These are phyloP conservation scores for Mucor velutinosus DNA, from an alignment of 371 early-diverging fungal species.

Conservation along the genomic window DNA sequence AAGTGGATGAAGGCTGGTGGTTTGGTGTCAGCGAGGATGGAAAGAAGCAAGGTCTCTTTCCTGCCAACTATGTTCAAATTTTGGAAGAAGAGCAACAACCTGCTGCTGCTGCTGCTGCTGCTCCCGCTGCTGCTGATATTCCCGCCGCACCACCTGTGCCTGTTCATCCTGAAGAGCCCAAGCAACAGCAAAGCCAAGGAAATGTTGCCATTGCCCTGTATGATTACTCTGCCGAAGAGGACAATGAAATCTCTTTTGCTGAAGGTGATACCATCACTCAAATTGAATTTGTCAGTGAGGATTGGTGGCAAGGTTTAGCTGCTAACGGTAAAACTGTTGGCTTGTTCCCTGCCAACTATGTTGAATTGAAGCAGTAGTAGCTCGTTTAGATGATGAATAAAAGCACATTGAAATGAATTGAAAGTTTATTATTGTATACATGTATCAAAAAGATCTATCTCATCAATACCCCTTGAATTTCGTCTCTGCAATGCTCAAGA, in stretches of 20 bases:
- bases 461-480: constrained; percentile 5
- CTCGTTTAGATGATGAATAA: neutral
- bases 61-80: constrained; percentile 79
- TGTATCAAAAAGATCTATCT: too few relatives aligned
- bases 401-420: too few relatives aligned
- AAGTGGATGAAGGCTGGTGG: constrained; percentile 92
- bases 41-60: constrained; percentile 83
- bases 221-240: constrained; percentile 87
- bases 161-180: constrained; percentile 17
- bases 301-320: constrained; percentile 90
- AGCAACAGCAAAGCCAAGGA: constrained; percentile 19
- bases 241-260: constrained; percentile 83
- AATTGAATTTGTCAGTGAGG: constrained; percentile 83
- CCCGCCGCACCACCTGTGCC: constrained; percentile 13
- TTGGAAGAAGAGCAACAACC: constrained; percentile 41
- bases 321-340: constrained; percentile 60
- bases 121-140: constrained; percentile 11
- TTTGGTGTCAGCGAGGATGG: constrained; percentile 80
- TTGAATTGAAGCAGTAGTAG: constrained; percentile 42
- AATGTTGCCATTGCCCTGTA: constrained; percentile 72
- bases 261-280: constrained; percentile 78
- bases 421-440: neutral
- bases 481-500: constrained; percentile 39
- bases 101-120: constrained; percentile 1
- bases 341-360: constrained; percentile 78